A percentile compares a stretch with the other conserved stretches of the same genome.
phyloP scores from a whole-genome alignment of 345 rosid genomes.

The Brassica cretica region DNA sequence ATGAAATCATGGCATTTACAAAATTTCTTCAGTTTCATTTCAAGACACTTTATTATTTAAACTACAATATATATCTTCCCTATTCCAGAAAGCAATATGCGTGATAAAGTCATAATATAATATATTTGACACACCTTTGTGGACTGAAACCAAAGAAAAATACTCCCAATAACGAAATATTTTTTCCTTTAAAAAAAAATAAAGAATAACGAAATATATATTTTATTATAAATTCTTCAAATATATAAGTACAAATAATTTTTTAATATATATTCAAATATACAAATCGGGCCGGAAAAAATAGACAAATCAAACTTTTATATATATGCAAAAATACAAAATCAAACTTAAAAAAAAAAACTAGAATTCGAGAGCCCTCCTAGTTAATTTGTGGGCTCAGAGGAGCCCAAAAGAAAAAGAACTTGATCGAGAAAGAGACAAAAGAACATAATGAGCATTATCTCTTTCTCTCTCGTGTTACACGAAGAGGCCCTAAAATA shows the following conservation, averaged over 20 bases:
- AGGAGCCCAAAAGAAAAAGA: constrained; percentile 8
- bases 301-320: too few relatives aligned
- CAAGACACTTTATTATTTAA: background rate
- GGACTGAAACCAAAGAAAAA: constrained; percentile 8
- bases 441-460: constrained; percentile 31
- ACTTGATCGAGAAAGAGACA: constrained; percentile 12
- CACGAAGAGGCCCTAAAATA: constrained; percentile 22
- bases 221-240: background rate
- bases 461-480: constrained; percentile 13
- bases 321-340: too few relatives aligned
- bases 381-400: background rate
- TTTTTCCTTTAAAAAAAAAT: too few relatives aligned
- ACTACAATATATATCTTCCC: background rate
- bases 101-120: background rate
- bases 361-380: background rate
- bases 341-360: background rate
- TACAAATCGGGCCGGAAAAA: too few relatives aligned
- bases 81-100: constrained; percentile 11
- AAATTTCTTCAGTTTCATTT: background rate
- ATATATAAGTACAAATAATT: background rate
- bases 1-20: background rate
- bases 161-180: constrained; percentile 3
- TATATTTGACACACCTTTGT: constrained; percentile 13
- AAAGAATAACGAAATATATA: too few relatives aligned
- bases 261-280: background rate